Conservation (phyloP, 2,329 filamentous ascomycete species). For the Verticillium isaacii region DNA sequence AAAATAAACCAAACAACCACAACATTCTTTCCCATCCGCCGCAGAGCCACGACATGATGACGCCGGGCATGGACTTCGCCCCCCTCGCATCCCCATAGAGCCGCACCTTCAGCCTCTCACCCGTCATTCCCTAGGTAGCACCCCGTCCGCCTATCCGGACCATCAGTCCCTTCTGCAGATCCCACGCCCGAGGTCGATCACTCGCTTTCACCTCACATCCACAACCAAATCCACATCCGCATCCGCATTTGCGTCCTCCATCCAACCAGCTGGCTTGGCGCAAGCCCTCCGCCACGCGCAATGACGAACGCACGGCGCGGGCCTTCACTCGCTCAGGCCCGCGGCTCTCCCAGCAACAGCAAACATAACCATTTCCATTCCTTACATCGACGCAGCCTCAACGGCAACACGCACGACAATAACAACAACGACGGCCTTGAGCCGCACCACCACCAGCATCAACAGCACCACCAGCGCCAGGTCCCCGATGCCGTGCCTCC, state of each 20-base stretch:
- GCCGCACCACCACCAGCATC: conserved; percentile 17
- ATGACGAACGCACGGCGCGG: conserved; percentile 40
- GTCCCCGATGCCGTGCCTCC: conserved; percentile 2
- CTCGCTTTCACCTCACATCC: not conserved
- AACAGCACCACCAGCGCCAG: conserved; percentile 21
- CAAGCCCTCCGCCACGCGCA: conserved; percentile 29
- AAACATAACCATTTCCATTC: conserved; percentile 25
- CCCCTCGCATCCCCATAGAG: not conserved
- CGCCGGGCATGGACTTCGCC: conserved; percentile 12
- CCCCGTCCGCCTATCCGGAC: not conserved
- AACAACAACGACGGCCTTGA: conserved; percentile 15
- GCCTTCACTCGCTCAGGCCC: conserved; percentile 46
- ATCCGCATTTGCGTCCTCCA: not conserved
- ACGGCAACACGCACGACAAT: conserved; percentile 17
- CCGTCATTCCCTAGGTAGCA: not conserved
- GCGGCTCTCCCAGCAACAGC: conserved; percentile 22
- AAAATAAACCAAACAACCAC: conserved; percentile 1
- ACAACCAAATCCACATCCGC: not conserved
- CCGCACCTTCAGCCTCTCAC: not conserved
- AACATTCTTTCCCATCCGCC: conserved; percentile 8
- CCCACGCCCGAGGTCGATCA: not conserved
- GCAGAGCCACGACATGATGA: conserved; percentile 2
- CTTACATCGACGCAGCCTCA: conserved; percentile 18
- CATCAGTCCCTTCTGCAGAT: not conserved
- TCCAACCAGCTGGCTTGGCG: conserved; percentile 3